phyloP scores from a whole-genome alignment of 2,329 filamentous ascomycete genomes.

The Fusarium sp. region DNA sequence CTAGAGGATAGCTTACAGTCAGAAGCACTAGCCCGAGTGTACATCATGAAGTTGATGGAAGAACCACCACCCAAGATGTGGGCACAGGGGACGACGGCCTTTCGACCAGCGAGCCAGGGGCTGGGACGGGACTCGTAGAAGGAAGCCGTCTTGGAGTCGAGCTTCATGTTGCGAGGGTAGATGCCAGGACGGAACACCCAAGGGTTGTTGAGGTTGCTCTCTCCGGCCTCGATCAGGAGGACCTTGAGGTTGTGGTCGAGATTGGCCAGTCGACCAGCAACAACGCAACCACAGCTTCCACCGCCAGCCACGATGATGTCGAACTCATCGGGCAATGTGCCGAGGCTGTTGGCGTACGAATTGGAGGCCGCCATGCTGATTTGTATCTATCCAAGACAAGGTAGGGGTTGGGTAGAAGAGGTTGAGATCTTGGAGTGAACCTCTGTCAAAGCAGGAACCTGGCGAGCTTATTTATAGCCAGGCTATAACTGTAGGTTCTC shows the following conservation, averaged over 20 bases:
- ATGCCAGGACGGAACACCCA: conserved; percentile 80
- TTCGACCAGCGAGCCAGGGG: conserved; percentile 74
- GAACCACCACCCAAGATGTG: conserved; percentile 77
- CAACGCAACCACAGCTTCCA: conserved; percentile 71
- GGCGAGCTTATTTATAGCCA: conserved; percentile 25
- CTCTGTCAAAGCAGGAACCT: neutral
- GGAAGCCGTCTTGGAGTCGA: conserved; percentile 82
- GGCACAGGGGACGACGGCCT: conserved; percentile 78
- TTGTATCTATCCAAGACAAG: conserved; percentile 1
- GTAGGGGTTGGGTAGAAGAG: neutral
- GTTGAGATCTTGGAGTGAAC: neutral
- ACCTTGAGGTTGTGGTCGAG: conserved; percentile 77
- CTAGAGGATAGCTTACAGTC: conserved; percentile 18
- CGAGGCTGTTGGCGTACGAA: conserved; percentile 28
- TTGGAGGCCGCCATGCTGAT: conserved; percentile 35
- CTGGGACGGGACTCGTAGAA: conserved; percentile 83
- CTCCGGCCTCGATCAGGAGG: conserved; percentile 74
- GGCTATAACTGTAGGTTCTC: neutral
- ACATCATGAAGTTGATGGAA: conserved; percentile 80
- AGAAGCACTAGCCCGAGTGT: conserved; percentile 44
- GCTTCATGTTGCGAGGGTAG: conserved; percentile 80
- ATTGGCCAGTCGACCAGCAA: conserved; percentile 73
- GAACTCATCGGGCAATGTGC: conserved; percentile 73
- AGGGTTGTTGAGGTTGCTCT: conserved; percentile 80
- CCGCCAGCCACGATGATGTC: conserved; percentile 83